Conservation (phyloP, 108 stramenopile genomes). For the Discostella stelligeroides region DNA sequence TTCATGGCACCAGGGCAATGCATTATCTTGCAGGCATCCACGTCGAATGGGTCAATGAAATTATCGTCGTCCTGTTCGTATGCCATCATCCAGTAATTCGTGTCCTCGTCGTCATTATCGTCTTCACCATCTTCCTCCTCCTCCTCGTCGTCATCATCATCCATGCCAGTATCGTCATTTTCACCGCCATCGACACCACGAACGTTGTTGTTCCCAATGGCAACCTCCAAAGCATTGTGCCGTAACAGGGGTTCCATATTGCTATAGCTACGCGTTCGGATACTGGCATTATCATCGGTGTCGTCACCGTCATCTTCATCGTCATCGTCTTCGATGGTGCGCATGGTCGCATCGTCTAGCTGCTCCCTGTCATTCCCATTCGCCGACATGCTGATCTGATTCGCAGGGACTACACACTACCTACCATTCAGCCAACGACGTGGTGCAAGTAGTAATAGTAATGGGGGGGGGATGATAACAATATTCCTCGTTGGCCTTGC, state of each 20-base stretch:
- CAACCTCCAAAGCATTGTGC: background rate
- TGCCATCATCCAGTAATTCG: no score
- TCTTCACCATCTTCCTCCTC: background rate
- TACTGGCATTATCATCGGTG: slow-evolving; percentile 21
- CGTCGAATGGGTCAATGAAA: slow-evolving; percentile 7
- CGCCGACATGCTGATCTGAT: background rate
- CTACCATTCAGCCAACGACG: no score
- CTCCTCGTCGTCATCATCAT: background rate
- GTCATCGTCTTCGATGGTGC: slow-evolving; percentile 1
- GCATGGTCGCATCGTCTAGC: background rate
- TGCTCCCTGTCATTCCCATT: background rate
- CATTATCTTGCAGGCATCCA: slow-evolving; percentile 8
- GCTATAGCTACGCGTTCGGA: background rate
- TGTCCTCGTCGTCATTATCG: background rate
- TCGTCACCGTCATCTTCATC: slow-evolving; percentile 21
- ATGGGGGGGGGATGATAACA: no score
- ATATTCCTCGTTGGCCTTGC: no score
- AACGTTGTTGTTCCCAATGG: background rate
- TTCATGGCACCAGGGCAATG: background rate
- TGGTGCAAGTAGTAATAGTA: no score
- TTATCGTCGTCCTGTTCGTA: background rate
- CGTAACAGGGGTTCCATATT: background rate
- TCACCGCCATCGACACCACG: background rate
- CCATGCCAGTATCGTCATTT: background rate
- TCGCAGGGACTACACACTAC: no score